Conservation (phyloP, 345 rosid genomes). For the Salix exigua region DNA sequence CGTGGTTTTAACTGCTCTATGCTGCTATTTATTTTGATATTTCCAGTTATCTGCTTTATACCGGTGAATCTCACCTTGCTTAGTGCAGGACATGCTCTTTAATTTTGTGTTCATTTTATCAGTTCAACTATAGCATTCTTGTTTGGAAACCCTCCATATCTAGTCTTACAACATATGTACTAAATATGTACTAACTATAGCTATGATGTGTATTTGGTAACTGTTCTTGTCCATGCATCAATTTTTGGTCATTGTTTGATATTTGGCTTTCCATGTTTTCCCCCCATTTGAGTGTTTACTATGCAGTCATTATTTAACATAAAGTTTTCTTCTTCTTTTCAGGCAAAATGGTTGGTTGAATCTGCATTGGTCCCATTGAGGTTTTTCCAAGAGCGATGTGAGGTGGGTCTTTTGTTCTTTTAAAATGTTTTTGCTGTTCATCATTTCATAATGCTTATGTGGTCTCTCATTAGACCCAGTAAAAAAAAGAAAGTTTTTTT, state of each 20-base stretch:
- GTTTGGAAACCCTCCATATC: background rate
- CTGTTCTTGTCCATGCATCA: background rate
- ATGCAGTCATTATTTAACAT: background rate
- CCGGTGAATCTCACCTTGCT: background rate
- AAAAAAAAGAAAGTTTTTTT: background rate
- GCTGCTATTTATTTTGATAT: background rate
- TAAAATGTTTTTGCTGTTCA: background rate
- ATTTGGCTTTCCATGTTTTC: background rate
- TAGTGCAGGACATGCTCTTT: background rate
- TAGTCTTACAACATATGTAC: background rate
- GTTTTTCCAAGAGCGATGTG: conserved; percentile 94
- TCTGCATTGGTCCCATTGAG: conserved; percentile 78
- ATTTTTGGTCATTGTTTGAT: background rate
- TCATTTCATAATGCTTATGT: background rate
- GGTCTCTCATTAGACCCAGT: background rate
- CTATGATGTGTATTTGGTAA: background rate
- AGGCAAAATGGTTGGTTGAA: conserved; percentile 97
- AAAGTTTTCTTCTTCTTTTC: conserved; percentile 12
- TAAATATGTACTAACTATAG: too few species aligned
- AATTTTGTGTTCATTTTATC: background rate
- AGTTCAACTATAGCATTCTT: background rate
- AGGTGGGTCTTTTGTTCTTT: conserved; percentile 41
- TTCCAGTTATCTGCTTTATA: background rate
- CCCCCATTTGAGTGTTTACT: background rate
- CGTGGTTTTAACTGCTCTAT: background rate